phyloP scores from a whole-genome alignment of 768 basidiomycete species.

The Gelatoporia subvermispora region DNA sequence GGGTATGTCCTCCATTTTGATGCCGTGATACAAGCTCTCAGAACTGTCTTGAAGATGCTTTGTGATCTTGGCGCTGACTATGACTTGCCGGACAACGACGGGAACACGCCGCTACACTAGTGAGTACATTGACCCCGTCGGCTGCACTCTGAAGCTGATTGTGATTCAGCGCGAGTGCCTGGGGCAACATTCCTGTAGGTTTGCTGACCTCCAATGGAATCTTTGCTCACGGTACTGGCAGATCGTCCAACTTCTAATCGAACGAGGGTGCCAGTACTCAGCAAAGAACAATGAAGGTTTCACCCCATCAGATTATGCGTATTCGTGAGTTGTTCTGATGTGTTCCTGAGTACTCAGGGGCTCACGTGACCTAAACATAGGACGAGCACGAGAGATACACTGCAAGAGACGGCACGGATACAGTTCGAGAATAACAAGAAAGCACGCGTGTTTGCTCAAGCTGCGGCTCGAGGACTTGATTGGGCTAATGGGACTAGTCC shows the following conservation, averaged over 20 bases:
- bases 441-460: slow-evolving; percentile 68
- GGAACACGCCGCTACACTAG: slow-evolving; percentile 93
- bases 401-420: slow-evolving; percentile 74
- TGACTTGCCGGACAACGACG: slow-evolving; percentile 85
- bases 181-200: slow-evolving; percentile 78
- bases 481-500: slow-evolving; percentile 35
- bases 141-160: not conserved
- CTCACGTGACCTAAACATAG: slow-evolving; percentile 33
- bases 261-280: slow-evolving; percentile 79
- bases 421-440: slow-evolving; percentile 81
- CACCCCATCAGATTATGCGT: slow-evolving; percentile 90
- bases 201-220: slow-evolving; percentile 8
- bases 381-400: slow-evolving; percentile 66
- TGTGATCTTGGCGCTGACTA: slow-evolving; percentile 89
- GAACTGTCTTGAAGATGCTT: slow-evolving; percentile 53
- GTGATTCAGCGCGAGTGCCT: slow-evolving; percentile 68
- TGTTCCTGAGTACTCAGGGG: not conserved
- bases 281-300: slow-evolving; percentile 89
- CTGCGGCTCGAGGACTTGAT: slow-evolving; percentile 62
- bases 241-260: slow-evolving; percentile 83
- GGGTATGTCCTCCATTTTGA: slow-evolving; percentile 44
- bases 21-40: slow-evolving; percentile 11
- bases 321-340: slow-evolving; percentile 51
- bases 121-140: slow-evolving; percentile 35
- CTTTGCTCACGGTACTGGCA: slow-evolving; percentile 28